Percentiles rank a stretch among this genome's conserved stretches.
These are phyloP conservation scores for Diaporthe sp. DNA, from an alignment of 2,329 filamentous ascomycete genomes.

Conservation along the genomic window DNA sequence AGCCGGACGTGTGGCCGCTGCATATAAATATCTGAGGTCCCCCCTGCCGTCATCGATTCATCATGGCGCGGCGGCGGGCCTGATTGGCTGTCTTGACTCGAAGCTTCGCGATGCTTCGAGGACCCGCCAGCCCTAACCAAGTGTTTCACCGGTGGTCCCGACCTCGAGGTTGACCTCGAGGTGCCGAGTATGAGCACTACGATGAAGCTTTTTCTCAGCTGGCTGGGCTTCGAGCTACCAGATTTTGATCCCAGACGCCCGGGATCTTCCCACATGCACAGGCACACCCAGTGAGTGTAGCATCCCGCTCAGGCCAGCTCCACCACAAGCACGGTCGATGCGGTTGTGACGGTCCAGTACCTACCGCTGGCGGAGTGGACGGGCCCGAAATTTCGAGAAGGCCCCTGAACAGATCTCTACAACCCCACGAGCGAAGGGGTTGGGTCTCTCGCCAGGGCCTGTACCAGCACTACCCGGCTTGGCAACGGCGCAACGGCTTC, in stretches of 20 bases:
- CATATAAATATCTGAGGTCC: background rate
- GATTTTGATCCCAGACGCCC: background rate
- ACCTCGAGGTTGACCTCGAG: no score
- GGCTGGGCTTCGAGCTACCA: background rate
- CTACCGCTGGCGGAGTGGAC: background rate
- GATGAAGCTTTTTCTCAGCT: background rate
- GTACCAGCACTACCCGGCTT: background rate
- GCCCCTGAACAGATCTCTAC: slow-evolving; percentile 18
- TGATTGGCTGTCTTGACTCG: slow-evolving; percentile 22
- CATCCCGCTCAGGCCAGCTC: slow-evolving; percentile 7
- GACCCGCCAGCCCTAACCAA: slow-evolving; percentile 9
- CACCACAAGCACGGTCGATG: background rate
- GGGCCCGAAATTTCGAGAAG: slow-evolving; percentile 15
- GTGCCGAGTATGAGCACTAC: background rate
- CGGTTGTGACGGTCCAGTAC: background rate
- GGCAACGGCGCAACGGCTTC: background rate
- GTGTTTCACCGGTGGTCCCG: background rate
- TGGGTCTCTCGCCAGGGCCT: background rate
- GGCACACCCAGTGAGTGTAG: background rate
- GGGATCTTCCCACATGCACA: background rate
- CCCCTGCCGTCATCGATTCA: slow-evolving; percentile 3
- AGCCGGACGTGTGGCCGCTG: background rate
- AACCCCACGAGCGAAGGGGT: background rate
- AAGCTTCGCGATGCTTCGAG: slow-evolving; percentile 28
- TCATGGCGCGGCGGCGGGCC: background rate